phyloP scores from a whole-genome alignment of 352 stramenopile species.

The Pseudoperonospora humuli region DNA sequence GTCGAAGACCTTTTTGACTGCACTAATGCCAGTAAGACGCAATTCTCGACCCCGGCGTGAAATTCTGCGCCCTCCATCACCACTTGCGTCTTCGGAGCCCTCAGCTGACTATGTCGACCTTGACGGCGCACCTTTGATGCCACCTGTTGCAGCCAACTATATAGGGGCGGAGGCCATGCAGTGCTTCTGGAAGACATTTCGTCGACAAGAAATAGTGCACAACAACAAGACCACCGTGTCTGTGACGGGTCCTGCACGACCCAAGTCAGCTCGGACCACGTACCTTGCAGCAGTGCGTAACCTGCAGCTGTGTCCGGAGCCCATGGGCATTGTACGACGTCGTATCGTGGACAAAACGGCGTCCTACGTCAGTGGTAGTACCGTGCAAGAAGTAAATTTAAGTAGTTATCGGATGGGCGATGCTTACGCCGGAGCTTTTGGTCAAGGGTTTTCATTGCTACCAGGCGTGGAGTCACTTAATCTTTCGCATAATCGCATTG shows the following conservation, averaged over 20 bases:
- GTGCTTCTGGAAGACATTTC: slow-evolving; percentile 66
- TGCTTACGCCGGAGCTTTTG: slow-evolving; percentile 47
- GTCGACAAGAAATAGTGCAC: slow-evolving; percentile 48
- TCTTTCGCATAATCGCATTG: slow-evolving; percentile 63
- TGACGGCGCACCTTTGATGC: slow-evolving; percentile 1
- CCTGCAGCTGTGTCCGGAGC: slow-evolving; percentile 52
- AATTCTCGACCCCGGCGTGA: slow-evolving; percentile 9
- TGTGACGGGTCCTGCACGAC: slow-evolving; percentile 8
- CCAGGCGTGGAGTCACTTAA: slow-evolving; percentile 63
- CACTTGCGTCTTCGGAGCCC: slow-evolving; percentile 34
- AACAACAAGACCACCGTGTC: slow-evolving; percentile 31
- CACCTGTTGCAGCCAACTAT: slow-evolving; percentile 40
- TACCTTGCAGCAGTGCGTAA: slow-evolving; percentile 55
- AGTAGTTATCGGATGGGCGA: slow-evolving; percentile 68
- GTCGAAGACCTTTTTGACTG: slow-evolving; percentile 43
- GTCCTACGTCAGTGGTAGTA: slow-evolving; percentile 33
- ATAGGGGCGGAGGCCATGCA: slow-evolving; percentile 47
- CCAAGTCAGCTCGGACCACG: slow-evolving; percentile 46
- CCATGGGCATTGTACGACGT: slow-evolving; percentile 56
- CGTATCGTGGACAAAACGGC: slow-evolving; percentile 42
- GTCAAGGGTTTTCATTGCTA: slow-evolving; percentile 51
- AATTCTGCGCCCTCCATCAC: slow-evolving; percentile 46
- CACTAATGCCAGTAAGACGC: slow-evolving; percentile 17
- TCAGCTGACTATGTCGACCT: slow-evolving; percentile 16
- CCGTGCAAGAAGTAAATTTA: slow-evolving; percentile 53